Base-by-base conservation (phyloP, 768 basidiomycete species). In the Phylloporus arenicola region DNA sequence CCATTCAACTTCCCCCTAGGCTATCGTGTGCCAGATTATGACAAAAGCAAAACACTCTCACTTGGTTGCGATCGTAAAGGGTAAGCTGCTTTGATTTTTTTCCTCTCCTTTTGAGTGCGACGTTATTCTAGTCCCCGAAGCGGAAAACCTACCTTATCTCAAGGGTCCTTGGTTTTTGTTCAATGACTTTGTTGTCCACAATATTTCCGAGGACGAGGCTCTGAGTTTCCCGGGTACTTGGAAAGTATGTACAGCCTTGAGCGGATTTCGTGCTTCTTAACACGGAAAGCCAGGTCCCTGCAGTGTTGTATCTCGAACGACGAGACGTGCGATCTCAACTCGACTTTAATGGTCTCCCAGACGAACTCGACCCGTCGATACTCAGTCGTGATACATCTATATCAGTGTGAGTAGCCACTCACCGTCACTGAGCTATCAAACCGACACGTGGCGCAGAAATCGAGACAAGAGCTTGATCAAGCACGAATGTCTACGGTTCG, bases 111-210 rank as follows among this genome's bases (percentile, higher is more conserved):
- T 42, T 33, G 2, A 22, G 3, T 41, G 34, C 43, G 14, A 53
- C 48, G 38, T 45, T 37, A 29, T 20, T 25, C 4, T 54, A 92
- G 89, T 93, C 34, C 88, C 88, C 0, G 82, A 85, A 50, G 79
- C 79, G 1, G 83, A 84, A 60, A 66, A 61, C 8, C 61, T 71
- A 11, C 50, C 62, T 1, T 68, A 73, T 46, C 57, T 56, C 17
- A 60, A 57, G 20, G 83, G 81, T 47, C 80, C 82, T 1, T 99
- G 96, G 96, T 86, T 86, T 60, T 68, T 98, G 48, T 98, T 98
- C 81, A 99, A 99, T 62, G 96, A 99, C 62, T 99, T 99, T 62
- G 76, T 84, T 1, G 96, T 99, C 12, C 75, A 76, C 43, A 88
- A 89, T 49, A 81, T 97, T 27, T 73, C 86, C 2, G 88, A 95